phyloP scores from a whole-genome alignment of 2,329 filamentous ascomycete species.

The Penicillium aurantiogriseum region DNA sequence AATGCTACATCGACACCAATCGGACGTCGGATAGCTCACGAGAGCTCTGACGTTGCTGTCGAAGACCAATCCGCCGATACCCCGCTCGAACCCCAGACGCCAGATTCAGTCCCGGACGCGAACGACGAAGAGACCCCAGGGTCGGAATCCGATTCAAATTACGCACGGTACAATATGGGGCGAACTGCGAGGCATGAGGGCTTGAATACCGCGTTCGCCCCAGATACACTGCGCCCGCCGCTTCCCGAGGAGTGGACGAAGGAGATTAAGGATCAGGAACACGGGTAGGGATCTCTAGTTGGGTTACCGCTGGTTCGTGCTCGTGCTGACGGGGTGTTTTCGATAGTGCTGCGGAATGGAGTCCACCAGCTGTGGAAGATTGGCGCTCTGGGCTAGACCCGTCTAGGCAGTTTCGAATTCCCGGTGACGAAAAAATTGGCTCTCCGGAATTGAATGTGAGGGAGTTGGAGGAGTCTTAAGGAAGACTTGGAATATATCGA shows the following conservation, averaged over 20 bases:
- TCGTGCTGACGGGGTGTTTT: neutral
- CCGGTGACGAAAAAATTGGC: neutral
- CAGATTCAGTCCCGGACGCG: neutral
- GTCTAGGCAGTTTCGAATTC: neutral
- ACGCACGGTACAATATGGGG: neutral
- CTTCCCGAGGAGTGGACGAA: constrained; percentile 7
- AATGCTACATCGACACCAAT: neutral
- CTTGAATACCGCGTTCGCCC: neutral
- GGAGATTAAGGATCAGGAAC: neutral
- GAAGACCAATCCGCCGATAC: neutral
- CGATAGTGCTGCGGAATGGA: neutral
- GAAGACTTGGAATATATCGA: neutral
- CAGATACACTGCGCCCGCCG: constrained; percentile 1
- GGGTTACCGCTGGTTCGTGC: neutral
- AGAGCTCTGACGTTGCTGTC: neutral
- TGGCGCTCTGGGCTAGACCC: neutral
- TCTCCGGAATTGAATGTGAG: neutral
- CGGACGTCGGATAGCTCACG: neutral
- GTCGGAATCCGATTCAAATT: neutral
- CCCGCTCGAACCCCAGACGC: neutral
- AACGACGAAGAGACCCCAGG: neutral
- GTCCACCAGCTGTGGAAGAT: neutral
- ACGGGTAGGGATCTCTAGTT: neutral
- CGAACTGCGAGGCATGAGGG: neutral
- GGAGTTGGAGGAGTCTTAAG: neutral